Percentiles rank a stretch among this genome's conserved stretches.
Evolutionary conservation across 371 early-diverging fungal genomes (phyloP).

Genomic region (Apophysomyces elegans): DNA sequence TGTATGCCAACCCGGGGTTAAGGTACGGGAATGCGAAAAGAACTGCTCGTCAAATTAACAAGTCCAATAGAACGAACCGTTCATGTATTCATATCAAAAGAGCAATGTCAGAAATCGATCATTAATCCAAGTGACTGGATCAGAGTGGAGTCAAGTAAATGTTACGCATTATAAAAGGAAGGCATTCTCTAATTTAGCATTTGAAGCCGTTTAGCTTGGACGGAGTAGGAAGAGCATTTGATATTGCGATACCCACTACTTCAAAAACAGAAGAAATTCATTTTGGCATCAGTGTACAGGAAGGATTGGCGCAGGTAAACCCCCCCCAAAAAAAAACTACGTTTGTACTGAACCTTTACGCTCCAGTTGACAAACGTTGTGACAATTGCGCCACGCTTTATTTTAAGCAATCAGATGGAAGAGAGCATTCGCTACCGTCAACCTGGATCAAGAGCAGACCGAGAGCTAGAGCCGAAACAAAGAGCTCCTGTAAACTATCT

Average conservation of each 20-base stretch:
- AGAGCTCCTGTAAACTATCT: conserved; percentile 76
- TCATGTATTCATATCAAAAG: conserved; percentile 94
- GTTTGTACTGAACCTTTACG: conserved; percentile 13
- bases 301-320: conserved; percentile 69
- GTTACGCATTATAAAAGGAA: background rate
- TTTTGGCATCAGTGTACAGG: conserved; percentile 85
- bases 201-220: conserved; percentile 89
- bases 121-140: conserved; percentile 73
- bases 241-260: conserved; percentile 69
- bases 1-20: conserved; percentile 36
- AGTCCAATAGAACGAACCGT: conserved; percentile 64
- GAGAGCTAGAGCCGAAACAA: conserved; percentile 57
- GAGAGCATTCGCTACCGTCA: conserved; percentile 81
- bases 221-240: conserved; percentile 88
- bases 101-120: conserved; percentile 85
- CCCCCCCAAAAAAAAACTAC: too few relatives aligned
- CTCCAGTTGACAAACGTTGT: conserved; percentile 83
- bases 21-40: conserved; percentile 12
- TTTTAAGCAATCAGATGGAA: conserved; percentile 81
- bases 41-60: background rate
- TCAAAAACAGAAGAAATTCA: conserved; percentile 68
- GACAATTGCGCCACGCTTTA: conserved; percentile 90
- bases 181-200: background rate
- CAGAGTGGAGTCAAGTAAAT: conserved; percentile 83
- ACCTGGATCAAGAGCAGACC: conserved; percentile 57